A percentile compares a stretch with the other conserved stretches of the same genome.
These are phyloP conservation scores for Neurospora hispaniola DNA, from an alignment of 495 filamentous ascomycete genomes.

Conservation along the genomic window DNA sequence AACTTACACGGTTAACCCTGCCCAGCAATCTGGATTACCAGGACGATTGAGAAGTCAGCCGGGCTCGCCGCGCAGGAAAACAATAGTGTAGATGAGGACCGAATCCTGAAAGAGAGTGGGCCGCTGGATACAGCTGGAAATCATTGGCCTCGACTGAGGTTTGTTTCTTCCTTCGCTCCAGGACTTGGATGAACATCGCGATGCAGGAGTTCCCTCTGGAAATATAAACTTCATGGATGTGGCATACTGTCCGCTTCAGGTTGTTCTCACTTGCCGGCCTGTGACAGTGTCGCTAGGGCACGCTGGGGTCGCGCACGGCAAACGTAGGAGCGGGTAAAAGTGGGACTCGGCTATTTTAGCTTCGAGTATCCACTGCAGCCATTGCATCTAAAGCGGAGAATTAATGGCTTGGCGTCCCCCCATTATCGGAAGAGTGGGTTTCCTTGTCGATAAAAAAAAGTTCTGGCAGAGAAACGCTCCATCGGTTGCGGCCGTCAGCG, in stretches of 20 bases:
- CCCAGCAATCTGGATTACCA: background rate
- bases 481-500: background rate
- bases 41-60: background rate
- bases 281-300: background rate
- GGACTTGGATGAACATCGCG: too few species aligned
- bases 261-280: background rate
- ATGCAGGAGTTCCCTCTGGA: background rate
- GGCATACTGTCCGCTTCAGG: background rate
- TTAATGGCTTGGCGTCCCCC: background rate
- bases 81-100: background rate
- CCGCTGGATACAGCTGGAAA: background rate
- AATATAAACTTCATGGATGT: background rate
- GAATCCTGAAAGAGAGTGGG: background rate
- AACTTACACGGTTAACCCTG: background rate
- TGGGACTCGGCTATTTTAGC: conserved; percentile 6
- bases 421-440: background rate
- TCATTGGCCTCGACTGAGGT: too few species aligned
- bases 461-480: background rate
- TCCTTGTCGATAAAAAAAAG: background rate
- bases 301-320: background rate
- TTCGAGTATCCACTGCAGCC: background rate
- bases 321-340: conserved; percentile 15
- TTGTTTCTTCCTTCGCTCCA: too few species aligned
- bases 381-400: background rate
- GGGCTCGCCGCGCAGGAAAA: background rate